Evolutionary conservation across 371 early-diverging fungal genomes (phyloP), one percentile per base, ranked within the genome.

Genomic region (Caulochytrium protostelioides): DNA sequence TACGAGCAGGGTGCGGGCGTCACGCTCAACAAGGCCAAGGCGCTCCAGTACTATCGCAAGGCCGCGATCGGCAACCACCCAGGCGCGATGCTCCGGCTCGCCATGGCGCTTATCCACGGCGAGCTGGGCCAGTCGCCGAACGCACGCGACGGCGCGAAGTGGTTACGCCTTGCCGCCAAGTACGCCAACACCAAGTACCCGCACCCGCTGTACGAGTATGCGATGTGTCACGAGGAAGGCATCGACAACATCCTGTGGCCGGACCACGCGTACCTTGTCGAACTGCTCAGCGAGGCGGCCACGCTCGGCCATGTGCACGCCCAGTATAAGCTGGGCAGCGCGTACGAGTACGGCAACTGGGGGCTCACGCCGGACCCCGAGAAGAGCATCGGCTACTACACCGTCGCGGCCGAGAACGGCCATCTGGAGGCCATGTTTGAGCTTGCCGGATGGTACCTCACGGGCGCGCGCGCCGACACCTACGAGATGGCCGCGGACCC

Each of bases 341-440:
- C 72, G 34, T 82, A 73, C 47, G 80, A 83, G 43, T 72, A 77
- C 42, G 82, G 79, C 8, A 63, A 70, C 35, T 52, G 74, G 26
- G 70, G 74, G 16, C 65, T 69, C 32, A 44, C 44, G 19, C 70
- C 68, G 41, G 75, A 78, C 32, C 64, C 76, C 8, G 70, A 66
- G 13, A 49, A 68, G 21, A 71, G 72, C 6, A 70, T 77, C 36
- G 73, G 71, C 35, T 79, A 67, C 40, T 86, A 84, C 47, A 62
- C 63, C 34, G 57, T 70, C 12, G 90, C 94, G 0, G 85, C 89
- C 0, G 70, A 75, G 23, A 71, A 73, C 28, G 83, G 76, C n/a
- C 69, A 85, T 42, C 66, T 76, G 5, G 81, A 85, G 43, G 82
- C 89, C 14, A 76, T 82, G 62, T 76, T 90, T 60, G 86, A 81